Evolutionary conservation across 208 protist species (phyloP).

Genomic region (Blastocrithidia nonstop): DNA sequence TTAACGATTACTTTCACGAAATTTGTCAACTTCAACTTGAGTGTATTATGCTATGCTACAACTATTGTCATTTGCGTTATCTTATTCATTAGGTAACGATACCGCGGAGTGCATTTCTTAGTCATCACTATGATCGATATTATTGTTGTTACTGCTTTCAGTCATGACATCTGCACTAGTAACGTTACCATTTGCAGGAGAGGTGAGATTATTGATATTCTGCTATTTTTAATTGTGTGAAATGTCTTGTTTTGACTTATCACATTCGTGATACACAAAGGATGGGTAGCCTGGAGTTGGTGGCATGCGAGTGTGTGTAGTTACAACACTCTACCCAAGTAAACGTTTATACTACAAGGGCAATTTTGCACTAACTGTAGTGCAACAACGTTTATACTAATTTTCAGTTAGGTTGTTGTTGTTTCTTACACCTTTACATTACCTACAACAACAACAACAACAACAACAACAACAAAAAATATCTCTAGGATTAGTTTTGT

Average conservation of each 20-base stretch:
- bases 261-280: conserved; percentile 22
- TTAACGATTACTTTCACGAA: no score
- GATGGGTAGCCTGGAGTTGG: conserved; percentile 60
- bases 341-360: conserved; percentile 57
- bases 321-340: conserved; percentile 34
- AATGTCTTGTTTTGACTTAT: neutral
- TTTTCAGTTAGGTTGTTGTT: no score
- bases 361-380: no score
- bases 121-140: conserved; percentile 12
- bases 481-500: no score
- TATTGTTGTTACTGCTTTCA: conserved; percentile 4
- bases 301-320: conserved; percentile 47
- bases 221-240: neutral
- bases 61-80: no score
- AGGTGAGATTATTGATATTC: no score
- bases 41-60: no score
- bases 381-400: no score
- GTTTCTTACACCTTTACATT: no score
- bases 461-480: no score
- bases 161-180: neutral
- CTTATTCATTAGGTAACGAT: no score
- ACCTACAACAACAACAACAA: conserved; percentile 27
- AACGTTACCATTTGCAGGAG: neutral
- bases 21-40: no score
- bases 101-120: conserved; percentile 8